Conservation (phyloP, 1,284 basidiomycete species). For the Moniliophthora roreri region DNA sequence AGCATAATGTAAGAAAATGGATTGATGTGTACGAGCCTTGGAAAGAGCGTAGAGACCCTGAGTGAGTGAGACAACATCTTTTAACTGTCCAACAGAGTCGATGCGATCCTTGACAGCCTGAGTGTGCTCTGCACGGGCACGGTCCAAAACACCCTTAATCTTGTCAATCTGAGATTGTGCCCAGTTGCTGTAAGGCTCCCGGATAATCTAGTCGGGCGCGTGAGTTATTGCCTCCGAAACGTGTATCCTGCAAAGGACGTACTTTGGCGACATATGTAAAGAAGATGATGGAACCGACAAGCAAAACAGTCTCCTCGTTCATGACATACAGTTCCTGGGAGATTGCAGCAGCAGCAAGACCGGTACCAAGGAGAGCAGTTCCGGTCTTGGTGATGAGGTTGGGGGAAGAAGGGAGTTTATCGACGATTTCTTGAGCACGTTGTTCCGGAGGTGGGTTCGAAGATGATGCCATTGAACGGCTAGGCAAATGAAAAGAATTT, state of each 20-base stretch:
- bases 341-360: slow-evolving; percentile 89
- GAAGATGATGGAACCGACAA: slow-evolving; percentile 85
- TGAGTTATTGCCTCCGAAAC: neutral
- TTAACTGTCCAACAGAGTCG: slow-evolving; percentile 87
- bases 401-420: slow-evolving; percentile 89
- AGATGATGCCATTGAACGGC: slow-evolving; percentile 64
- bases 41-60: slow-evolving; percentile 90
- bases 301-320: slow-evolving; percentile 91
- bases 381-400: slow-evolving; percentile 93
- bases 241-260: slow-evolving; percentile 23
- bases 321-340: slow-evolving; percentile 97
- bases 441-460: slow-evolving; percentile 71
- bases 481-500: slow-evolving; percentile 25
- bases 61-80: slow-evolving; percentile 91
- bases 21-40: slow-evolving; percentile 55
- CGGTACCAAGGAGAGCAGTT: slow-evolving; percentile 88
- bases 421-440: slow-evolving; percentile 89
- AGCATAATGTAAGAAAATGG: too few species aligned
- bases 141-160: slow-evolving; percentile 82
- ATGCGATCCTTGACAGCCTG: slow-evolving; percentile 93
- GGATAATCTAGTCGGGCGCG: slow-evolving; percentile 45
- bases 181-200: slow-evolving; percentile 93
- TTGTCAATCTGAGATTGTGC: slow-evolving; percentile 84
- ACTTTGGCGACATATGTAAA: slow-evolving; percentile 86
- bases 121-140: slow-evolving; percentile 88